These are phyloP conservation scores for Juncus effusus DNA, from an alignment of 176 grass and related monocot species.

Conservation along the genomic window DNA sequence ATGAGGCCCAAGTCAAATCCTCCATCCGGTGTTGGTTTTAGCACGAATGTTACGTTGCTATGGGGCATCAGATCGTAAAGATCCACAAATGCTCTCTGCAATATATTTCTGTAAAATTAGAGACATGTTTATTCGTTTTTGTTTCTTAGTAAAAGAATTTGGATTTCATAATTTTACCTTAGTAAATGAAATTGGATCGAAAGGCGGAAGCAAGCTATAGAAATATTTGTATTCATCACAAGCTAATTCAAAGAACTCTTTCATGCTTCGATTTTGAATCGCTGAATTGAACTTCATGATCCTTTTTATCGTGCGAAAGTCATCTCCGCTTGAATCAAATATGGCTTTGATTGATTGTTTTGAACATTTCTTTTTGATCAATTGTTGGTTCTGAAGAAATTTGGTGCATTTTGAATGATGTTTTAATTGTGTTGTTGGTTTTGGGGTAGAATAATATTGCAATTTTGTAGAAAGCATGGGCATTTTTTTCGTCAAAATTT, in stretches of 20 bases:
- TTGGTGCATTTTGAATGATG: background rate
- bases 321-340: conserved; percentile 33
- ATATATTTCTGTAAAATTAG: background rate
- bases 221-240: conserved; percentile 50
- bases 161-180: conserved; percentile 38
- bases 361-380: background rate
- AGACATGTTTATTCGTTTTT: background rate
- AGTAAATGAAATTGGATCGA: conserved; percentile 15
- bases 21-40: conserved; percentile 41
- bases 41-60: conserved; percentile 49
- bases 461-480: background rate
- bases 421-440: conserved; percentile 1
- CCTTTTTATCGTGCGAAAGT: conserved; percentile 39
- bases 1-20: conserved; percentile 57
- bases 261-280: conserved; percentile 60
- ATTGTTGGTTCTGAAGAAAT: background rate
- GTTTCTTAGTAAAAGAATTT: background rate
- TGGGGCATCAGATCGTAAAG: conserved; percentile 42
- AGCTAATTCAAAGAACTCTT: conserved; percentile 44
- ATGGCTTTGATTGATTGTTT: conserved; percentile 5
- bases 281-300: conserved; percentile 53
- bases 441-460: conserved; percentile 6
- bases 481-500: conserved; percentile 14
- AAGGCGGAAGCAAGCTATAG: conserved; percentile 10
- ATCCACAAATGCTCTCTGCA: conserved; percentile 37